Evolutionary conservation across 768 basidiomycete species (phyloP).

Genomic region (Hericium alpestre): DNA sequence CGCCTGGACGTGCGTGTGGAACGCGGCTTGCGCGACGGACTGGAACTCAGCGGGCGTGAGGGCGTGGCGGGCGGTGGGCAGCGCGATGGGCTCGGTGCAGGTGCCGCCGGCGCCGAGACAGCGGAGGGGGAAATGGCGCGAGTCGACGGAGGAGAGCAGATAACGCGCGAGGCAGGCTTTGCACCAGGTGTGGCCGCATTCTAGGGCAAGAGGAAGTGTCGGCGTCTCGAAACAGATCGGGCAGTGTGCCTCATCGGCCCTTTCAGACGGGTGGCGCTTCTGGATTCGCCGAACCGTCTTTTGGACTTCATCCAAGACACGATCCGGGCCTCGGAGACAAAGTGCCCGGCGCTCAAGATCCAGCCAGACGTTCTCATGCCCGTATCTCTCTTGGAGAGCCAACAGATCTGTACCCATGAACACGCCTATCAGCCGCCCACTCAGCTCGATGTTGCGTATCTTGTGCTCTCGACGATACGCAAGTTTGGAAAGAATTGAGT

Average conservation of each 20-base stretch:
- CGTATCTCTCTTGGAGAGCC: conserved; percentile 38
- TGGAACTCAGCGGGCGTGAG: conserved; percentile 45
- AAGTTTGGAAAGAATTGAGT: conserved; percentile 38
- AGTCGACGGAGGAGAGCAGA: conserved; percentile 45
- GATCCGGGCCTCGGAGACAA: conserved; percentile 44
- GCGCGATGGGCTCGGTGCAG: conserved; percentile 48
- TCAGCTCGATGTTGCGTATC: conserved; percentile 35
- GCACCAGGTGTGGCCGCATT: conserved; percentile 65
- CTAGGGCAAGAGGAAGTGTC: conserved; percentile 38
- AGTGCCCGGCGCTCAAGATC: conserved; percentile 35
- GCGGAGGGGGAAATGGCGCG: conserved; percentile 54
- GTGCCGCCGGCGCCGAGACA: conserved; percentile 59
- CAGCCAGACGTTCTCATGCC: conserved; percentile 45
- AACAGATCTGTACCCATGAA: conserved; percentile 38
- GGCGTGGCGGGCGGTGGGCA: conserved; percentile 37
- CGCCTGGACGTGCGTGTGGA: conserved; percentile 48
- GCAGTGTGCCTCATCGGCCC: conserved; percentile 28
- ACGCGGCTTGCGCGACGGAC: conserved; percentile 45
- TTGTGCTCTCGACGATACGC: conserved; percentile 31
- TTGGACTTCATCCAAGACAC: conserved; percentile 31
- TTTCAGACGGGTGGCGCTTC: conserved; percentile 17
- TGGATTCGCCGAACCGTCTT: conserved; percentile 26
- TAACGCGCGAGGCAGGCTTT: conserved; percentile 49
- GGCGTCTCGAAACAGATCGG: conserved; percentile 62
- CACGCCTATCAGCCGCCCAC: conserved; percentile 31